Percentiles rank a stretch among this genome's conserved stretches.
Conservation (phyloP, 2,329 filamentous ascomycete species). For the Hymenoscyphus repandus region DNA sequence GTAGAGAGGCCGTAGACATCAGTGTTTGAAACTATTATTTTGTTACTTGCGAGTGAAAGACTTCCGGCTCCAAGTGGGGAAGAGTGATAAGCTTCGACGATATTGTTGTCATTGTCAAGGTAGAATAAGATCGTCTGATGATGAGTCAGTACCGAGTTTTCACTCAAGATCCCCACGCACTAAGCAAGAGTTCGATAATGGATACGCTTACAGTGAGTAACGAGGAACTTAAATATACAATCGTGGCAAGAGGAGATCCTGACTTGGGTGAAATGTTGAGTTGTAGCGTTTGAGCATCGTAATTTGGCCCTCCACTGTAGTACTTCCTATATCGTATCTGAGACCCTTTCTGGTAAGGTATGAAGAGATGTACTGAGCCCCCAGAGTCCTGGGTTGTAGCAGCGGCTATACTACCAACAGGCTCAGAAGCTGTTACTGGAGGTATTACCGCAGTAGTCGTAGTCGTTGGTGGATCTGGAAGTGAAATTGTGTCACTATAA, state of each 20-base stretch:
- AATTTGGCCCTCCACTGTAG: neutral
- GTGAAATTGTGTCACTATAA: too few relatives aligned
- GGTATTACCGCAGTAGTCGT: neutral
- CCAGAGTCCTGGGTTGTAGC: neutral
- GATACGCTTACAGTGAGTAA: neutral
- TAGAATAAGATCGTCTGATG: neutral
- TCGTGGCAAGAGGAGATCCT: neutral
- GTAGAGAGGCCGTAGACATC: neutral
- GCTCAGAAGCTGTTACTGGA: neutral
- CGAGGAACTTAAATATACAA: neutral
- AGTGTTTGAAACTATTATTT: neutral
- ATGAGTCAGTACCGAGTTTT: neutral
- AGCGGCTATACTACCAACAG: neutral
- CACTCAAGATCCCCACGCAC: neutral
- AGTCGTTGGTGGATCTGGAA: neutral
- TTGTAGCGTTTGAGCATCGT: neutral
- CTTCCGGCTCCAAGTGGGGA: neutral
- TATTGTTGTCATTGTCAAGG: neutral
- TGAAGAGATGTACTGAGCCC: neutral
- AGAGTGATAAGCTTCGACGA: neutral
- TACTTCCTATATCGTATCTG: neutral
- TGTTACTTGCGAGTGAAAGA: neutral
- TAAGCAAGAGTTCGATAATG: neutral
- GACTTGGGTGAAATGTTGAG: neutral
- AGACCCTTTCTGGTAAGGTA: neutral